Evolutionary conservation across 495 filamentous ascomycete species (phyloP), one percentile per base, ranked within the genome.

Genomic region (Acidomyces sp.): DNA sequence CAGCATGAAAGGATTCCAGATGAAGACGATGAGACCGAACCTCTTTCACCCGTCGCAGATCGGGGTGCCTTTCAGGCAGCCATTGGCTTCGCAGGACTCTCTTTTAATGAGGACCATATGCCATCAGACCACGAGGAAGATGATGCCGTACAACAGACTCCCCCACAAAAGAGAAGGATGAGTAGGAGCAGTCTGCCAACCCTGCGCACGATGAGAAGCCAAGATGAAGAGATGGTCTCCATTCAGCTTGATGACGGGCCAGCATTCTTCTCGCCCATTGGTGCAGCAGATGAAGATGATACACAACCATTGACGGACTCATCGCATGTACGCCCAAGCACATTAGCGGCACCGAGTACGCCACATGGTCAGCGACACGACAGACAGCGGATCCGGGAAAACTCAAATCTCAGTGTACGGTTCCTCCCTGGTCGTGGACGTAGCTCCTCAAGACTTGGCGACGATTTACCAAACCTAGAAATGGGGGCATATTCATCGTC

Each of bases 381-480:
- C 25, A 73, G 76, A 60, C 60, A 64, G 46, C 76, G 74, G 52
- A 75, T 28, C 77, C 78, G 49, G 80, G 72, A 38, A 17, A 36
- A 9, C 15, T 37, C 38, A 24, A 13, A 25, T 11, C 27, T 51
- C 23, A 51, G 42, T 18, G 43, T 41, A 6, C 29, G 38, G 0
- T 51, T 51, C 20, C 18, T 24, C 1, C 32, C 39, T 2, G 27
- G 11, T 4, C 44, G 26, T 25, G 18, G 38, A 12, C 24, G 37
- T 7, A 43, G 34, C 19, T 63, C 56, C 27, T 65, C 71, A 6
- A 67, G 66, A 25, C 52, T 69, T 57, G 61, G 63, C 58, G 50
- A 55, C 34, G 49, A 55, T 45, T 24, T 57, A 19, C 34, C 10
- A 6, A 21, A 35, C 12, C 19, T 43, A 12, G 55, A 56, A 28